Conservation (phyloP, 352 stramenopile species). For the Phytophthora europaea region DNA sequence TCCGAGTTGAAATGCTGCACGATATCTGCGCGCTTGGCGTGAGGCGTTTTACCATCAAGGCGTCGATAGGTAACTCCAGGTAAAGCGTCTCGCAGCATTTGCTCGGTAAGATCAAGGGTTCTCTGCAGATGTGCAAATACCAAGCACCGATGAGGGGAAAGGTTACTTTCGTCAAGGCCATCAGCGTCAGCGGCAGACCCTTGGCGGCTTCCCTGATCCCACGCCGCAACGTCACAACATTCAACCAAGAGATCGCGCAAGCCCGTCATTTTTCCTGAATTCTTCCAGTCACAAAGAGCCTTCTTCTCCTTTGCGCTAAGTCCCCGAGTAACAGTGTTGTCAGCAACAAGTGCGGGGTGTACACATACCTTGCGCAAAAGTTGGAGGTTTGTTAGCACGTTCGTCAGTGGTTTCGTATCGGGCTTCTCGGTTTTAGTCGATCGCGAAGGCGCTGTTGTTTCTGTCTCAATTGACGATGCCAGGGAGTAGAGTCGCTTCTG, state of each 20-base stretch:
- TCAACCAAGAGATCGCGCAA: slow-evolving; percentile 84
- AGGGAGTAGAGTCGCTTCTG: slow-evolving; percentile 90
- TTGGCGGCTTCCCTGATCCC: slow-evolving; percentile 28
- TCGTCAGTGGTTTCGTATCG: slow-evolving; percentile 29
- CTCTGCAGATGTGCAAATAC: slow-evolving; percentile 96
- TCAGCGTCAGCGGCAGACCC: slow-evolving; percentile 2
- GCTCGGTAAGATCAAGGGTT: slow-evolving; percentile 95
- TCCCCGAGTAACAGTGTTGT: slow-evolving; percentile 29
- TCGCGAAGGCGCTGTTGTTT: slow-evolving; percentile 5
- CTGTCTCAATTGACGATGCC: slow-evolving; percentile 36
- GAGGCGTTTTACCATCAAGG: slow-evolving; percentile 93
- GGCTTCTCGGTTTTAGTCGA: slow-evolving; percentile 1
- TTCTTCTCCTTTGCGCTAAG: slow-evolving; percentile 44
- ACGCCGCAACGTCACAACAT: slow-evolving; percentile 56
- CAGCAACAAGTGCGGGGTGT: slow-evolving; percentile 91
- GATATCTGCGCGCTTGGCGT: slow-evolving; percentile 74
- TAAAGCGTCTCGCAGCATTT: slow-evolving; percentile 84
- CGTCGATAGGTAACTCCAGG: slow-evolving; percentile 84
- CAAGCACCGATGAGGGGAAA: slow-evolving; percentile 91
- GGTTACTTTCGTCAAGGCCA: slow-evolving; percentile 21
- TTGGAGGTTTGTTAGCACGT: slow-evolving; percentile 73
- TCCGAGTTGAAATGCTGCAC: slow-evolving; percentile 95
- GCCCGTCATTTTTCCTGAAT: slow-evolving; percentile 93
- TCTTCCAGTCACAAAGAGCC: slow-evolving; percentile 60
- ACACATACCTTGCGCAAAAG: slow-evolving; percentile 95